These are phyloP conservation scores for Claviceps purpurea DNA, from an alignment of 2,329 filamentous ascomycete genomes.

Conservation along the genomic window DNA sequence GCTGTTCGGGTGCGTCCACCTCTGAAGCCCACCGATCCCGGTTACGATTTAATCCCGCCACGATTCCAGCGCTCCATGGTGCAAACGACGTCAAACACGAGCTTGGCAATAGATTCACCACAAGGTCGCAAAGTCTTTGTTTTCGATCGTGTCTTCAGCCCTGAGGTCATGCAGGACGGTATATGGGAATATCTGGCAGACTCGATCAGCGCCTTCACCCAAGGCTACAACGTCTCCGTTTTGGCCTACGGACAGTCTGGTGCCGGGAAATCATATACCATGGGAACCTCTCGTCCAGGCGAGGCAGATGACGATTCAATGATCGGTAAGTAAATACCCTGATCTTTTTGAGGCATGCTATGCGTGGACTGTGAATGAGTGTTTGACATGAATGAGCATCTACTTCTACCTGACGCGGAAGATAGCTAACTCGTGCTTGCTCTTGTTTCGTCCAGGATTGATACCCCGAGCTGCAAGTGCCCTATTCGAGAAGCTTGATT, in stretches of 20 bases:
- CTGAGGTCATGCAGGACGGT: constrained; percentile 73
- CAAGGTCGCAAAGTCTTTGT: constrained; percentile 92
- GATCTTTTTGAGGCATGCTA: not conserved
- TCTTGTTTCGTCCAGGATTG: constrained; percentile 48
- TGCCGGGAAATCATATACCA: constrained; percentile 95
- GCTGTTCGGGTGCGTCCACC: constrained; percentile 88
- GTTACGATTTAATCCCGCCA: constrained; percentile 88
- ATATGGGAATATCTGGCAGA: constrained; percentile 91
- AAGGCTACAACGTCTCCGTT: constrained; percentile 97
- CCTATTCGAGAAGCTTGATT: constrained; percentile 78
- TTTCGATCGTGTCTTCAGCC: constrained; percentile 86
- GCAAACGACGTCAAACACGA: constrained; percentile 76
- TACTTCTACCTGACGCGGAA: not conserved
- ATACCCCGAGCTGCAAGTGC: constrained; percentile 79
- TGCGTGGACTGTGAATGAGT: not conserved
- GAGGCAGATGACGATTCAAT: constrained; percentile 58
- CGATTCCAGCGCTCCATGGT: constrained; percentile 89
- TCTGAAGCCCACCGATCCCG: constrained; percentile 70
- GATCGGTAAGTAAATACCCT: constrained; percentile 49
- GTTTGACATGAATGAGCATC: not conserved
- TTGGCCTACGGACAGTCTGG: constrained; percentile 96
- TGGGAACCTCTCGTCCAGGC: constrained; percentile 81
- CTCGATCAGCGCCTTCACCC: constrained; percentile 76
- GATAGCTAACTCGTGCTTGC: not conserved
- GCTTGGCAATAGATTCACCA: constrained; percentile 74